Percentiles rank a stretch among this genome's conserved stretches.
phyloP scores from a whole-genome alignment of 1,139 yeast genomes.

The Kurtzmaniella quercitrusa region DNA sequence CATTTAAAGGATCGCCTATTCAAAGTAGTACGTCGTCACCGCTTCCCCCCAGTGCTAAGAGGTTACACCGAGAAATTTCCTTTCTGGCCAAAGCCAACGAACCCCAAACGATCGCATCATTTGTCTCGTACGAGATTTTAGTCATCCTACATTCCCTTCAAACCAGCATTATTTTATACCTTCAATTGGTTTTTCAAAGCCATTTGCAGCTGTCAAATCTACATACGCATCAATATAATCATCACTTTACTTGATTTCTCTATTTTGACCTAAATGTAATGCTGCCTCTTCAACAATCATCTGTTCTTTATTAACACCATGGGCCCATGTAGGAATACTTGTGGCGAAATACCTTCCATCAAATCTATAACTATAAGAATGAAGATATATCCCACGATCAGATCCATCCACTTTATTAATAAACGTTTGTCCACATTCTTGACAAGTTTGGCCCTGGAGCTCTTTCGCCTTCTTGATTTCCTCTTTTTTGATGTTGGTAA shows the following conservation, averaged over 20 bases:
- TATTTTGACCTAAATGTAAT: neutral
- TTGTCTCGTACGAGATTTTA: neutral
- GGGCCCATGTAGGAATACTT: neutral
- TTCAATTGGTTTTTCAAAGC: too few species aligned
- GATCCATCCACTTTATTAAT: constrained; percentile 17
- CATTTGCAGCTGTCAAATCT: neutral
- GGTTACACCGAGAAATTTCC: constrained; percentile 2
- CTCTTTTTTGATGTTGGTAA: constrained; percentile 9
- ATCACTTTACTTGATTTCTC: neutral
- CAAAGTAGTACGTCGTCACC: neutral
- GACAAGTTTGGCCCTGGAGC: constrained; percentile 26
- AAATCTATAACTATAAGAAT: neutral
- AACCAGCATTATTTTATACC: too few species aligned
- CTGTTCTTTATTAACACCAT: neutral
- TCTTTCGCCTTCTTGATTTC: constrained; percentile 16
- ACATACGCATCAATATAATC: too few species aligned
- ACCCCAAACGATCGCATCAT: neutral
- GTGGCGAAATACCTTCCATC: neutral
- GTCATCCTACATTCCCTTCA: too few species aligned
- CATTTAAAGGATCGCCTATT: neutral
- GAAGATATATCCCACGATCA: neutral
- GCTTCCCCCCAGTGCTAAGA: neutral
- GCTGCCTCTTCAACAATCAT: neutral
- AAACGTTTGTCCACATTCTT: constrained; percentile 40
- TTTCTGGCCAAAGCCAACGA: neutral